Conservation (phyloP, 257 asterid genomes). For the Solanum pimpinellifolium region DNA sequence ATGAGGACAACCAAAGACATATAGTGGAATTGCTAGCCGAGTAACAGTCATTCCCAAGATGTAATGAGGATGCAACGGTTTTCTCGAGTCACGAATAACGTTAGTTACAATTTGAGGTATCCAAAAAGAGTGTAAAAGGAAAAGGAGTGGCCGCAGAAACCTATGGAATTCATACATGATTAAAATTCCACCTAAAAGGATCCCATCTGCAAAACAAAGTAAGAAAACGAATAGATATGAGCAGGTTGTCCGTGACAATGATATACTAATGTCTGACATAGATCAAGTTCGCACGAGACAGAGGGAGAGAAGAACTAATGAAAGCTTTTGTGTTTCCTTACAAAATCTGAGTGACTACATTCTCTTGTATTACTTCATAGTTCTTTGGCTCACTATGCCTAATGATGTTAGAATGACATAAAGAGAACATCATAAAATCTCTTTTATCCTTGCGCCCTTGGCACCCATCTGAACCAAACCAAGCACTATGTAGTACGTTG, state of each 20-base stretch:
- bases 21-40: conserved; percentile 79
- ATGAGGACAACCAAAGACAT: conserved; percentile 82
- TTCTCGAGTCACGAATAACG: conserved; percentile 77
- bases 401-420: background rate
- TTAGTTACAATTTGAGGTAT: conserved; percentile 80
- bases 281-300: background rate
- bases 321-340: background rate
- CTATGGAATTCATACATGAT: conserved; percentile 84
- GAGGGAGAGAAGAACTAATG: background rate
- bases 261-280: background rate
- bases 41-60: conserved; percentile 80
- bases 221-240: background rate
- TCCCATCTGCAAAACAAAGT: conserved; percentile 65
- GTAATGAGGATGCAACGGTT: conserved; percentile 90
- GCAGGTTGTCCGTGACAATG: background rate
- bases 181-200: conserved; percentile 81
- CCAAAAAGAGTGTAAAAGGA: conserved; percentile 91
- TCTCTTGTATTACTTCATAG: background rate
- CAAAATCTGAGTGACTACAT: background rate
- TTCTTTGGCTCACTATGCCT: background rate
- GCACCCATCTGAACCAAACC: background rate
- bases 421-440: background rate
- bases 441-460: background rate
- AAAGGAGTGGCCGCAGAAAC: conserved; percentile 58
- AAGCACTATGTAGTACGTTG: background rate